Base-by-base conservation (phyloP, 176 grass and related monocot genomes). In the Areca catechu region DNA sequence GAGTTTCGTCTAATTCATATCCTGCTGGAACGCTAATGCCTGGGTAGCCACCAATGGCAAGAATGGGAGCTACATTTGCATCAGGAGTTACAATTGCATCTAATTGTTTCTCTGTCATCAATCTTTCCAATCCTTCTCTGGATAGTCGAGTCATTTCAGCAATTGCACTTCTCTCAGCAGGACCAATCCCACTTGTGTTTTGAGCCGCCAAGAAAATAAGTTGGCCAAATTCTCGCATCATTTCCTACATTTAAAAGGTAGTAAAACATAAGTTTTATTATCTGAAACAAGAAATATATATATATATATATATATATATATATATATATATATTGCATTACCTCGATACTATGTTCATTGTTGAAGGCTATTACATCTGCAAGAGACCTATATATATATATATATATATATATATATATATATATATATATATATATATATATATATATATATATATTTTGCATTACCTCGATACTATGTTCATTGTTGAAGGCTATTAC, bases 401-500 rank as follows among this genome's bases (percentile, higher is more conserved):
- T n/a, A n/a, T n/a, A n/a, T n/a, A n/a, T n/a, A n/a, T n/a, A n/a
- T n/a, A n/a, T n/a, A n/a, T n/a, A n/a, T n/a, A n/a, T n/a, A n/a
- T n/a, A n/a, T n/a, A n/a, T n/a, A n/a, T n/a, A n/a, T n/a, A n/a
- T n/a, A n/a, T n/a, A n/a, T n/a, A n/a, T n/a, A 24, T 1, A 24
- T 24, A 24, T 24, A 24, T 24, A 22, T 7, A n/a, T n/a, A n/a
- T n/a, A n/a, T n/a, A n/a, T 75, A 22, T 25, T 15, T 43, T 65
- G 16, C 5, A n/a, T 50, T 15, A 84, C 89, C 77, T 84, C 74
- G 6, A 59, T 37, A 0, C 30, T 57, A 56, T 94, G 71, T 9
- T 70, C 74, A 0, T 76, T 61, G 58, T 94, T 84, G 80, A 94
- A 94, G 4, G 62, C 80, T 73, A 88, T 94, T 25, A 82, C 23